Evolutionary conservation across 2,329 filamentous ascomycete genomes (phyloP).

Genomic region (Diaporthe ilicicola): DNA sequence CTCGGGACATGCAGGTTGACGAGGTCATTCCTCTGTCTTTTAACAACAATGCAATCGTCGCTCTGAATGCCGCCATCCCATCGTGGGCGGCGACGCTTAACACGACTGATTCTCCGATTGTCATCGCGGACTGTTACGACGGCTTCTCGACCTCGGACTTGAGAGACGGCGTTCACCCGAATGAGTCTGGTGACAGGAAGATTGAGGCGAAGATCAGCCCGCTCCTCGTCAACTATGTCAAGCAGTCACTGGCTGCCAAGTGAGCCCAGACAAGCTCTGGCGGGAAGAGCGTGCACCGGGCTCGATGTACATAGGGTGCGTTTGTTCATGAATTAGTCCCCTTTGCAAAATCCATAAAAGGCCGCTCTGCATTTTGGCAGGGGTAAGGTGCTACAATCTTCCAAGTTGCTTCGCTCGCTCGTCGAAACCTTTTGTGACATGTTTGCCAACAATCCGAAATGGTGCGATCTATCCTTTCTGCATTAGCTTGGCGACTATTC

Average conservation of each 20-base stretch:
- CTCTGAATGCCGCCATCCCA: slow-evolving; percentile 40
- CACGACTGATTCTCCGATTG: slow-evolving; percentile 49
- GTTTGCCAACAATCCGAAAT: no score
- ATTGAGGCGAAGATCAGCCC: background rate
- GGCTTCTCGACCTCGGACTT: slow-evolving; percentile 44
- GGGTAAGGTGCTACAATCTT: no score
- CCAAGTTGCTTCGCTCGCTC: no score
- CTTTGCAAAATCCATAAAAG: no score
- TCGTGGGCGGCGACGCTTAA: slow-evolving; percentile 47
- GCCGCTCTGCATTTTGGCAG: no score
- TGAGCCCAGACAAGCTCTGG: no score
- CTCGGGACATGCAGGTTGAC: slow-evolving; percentile 43
- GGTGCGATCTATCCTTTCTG: no score
- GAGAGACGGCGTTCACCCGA: slow-evolving; percentile 52
- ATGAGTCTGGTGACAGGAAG: slow-evolving; percentile 43
- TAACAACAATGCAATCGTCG: slow-evolving; percentile 38
- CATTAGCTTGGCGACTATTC: no score
- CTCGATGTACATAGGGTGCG: no score
- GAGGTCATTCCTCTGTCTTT: slow-evolving; percentile 49
- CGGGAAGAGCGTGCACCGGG: no score
- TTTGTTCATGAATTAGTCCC: no score
- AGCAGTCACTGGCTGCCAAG: background rate
- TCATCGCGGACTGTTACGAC: slow-evolving; percentile 48
- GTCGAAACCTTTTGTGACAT: no score
- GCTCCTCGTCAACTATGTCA: background rate